phyloP scores from a whole-genome alignment of 345 rosid species.

The Lepidium didymum region DNA sequence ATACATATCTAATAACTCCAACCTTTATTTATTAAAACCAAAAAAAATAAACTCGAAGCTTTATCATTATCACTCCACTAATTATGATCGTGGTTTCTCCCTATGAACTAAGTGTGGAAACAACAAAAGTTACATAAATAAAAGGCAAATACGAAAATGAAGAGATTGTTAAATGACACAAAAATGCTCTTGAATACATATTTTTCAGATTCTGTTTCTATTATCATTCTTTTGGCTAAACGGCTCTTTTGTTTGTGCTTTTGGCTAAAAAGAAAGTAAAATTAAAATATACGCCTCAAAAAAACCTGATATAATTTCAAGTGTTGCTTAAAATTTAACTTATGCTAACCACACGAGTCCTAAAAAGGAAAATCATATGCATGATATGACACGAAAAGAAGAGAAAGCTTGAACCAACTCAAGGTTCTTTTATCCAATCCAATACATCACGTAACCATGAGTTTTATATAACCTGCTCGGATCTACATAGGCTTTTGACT shows the following conservation, averaged over 20 bases:
- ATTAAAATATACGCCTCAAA: too few species aligned
- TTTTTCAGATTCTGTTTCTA: too few species aligned
- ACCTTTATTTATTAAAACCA: too few species aligned
- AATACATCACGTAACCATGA: not conserved
- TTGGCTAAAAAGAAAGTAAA: too few species aligned
- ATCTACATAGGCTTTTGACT: not conserved
- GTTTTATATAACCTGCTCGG: not conserved
- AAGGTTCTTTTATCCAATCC: not conserved
- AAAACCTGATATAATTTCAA: too few species aligned
- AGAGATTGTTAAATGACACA: not conserved
- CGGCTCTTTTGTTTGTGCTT: too few species aligned
- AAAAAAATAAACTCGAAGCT: not conserved
- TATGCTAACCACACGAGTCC: too few species aligned
- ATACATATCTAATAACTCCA: slow-evolving; percentile 14
- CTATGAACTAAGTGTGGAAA: slow-evolving; percentile 13
- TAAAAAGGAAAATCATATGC: too few species aligned
- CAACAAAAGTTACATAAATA: not conserved
- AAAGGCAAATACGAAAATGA: not conserved
- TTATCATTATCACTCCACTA: slow-evolving; percentile 17
- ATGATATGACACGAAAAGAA: not conserved
- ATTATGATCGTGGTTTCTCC: slow-evolving; percentile 7
- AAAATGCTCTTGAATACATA: not conserved
- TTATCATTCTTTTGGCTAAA: too few species aligned
- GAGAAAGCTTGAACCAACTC: not conserved
- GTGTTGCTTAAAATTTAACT: too few species aligned